Conservation (phyloP, 352 stramenopile species). For the Pythium aristosporum region DNA sequence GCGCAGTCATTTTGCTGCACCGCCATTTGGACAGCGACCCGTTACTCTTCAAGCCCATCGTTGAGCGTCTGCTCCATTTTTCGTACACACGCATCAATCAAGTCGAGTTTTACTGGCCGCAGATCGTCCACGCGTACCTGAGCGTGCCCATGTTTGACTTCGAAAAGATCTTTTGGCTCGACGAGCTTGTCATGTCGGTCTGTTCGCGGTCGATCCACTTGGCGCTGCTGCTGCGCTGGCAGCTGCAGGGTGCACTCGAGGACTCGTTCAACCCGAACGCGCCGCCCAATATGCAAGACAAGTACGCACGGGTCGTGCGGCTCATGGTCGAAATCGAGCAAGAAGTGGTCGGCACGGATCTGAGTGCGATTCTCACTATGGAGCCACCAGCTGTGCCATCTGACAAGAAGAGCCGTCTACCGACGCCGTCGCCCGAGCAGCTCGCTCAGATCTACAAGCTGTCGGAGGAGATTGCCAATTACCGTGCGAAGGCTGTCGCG, state of each 20-base stretch:
- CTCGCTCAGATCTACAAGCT: constrained; percentile 79
- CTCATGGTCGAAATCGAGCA: constrained; percentile 87
- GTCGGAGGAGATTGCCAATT: constrained; percentile 70
- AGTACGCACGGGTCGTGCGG: constrained; percentile 79
- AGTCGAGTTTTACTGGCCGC: constrained; percentile 91
- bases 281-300: constrained; percentile 82
- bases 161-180: constrained; percentile 89
- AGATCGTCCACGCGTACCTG: constrained; percentile 88
- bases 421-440: constrained; percentile 83
- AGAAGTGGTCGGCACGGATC: constrained; percentile 73
- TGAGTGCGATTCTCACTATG: constrained; percentile 60
- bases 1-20: constrained; percentile 82
- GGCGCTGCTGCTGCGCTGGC: constrained; percentile 81
- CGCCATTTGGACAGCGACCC: constrained; percentile 84
- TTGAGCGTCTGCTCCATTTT: constrained; percentile 82
- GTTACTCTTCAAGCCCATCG: constrained; percentile 84
- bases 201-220: constrained; percentile 86
- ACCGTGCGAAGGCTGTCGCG: constrained; percentile 54
- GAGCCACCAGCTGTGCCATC: constrained; percentile 38
- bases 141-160: constrained; percentile 89
- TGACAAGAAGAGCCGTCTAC: constrained; percentile 57
- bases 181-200: constrained; percentile 86
- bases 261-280: constrained; percentile 80
- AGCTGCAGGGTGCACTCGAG: constrained; percentile 84
- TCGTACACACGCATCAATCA: constrained; percentile 89